Base-by-base conservation (phyloP, 148 eudicot species). In the Nepenthes gracilis region DNA sequence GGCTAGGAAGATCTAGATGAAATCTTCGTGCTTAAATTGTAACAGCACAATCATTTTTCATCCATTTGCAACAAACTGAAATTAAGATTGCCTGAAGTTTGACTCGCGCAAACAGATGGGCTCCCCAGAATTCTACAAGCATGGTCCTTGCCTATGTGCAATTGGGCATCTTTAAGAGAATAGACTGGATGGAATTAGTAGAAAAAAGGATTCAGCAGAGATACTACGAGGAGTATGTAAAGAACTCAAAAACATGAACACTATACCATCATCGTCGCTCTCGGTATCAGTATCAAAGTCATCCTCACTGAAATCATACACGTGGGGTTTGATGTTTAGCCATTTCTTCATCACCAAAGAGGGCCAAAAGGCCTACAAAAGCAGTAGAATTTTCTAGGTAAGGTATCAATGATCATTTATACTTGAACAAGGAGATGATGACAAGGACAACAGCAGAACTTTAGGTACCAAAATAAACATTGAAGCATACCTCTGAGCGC, bases 271-370 rank as follows among this genome's bases (percentile, higher is more conserved):
- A 78, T 87, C 97, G 51, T 91, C 96, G 12, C 96, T 91, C 74
- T 88, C 97, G 34, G 75, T 80, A 55, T 87, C 95, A 33, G 93
- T 80, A 65, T 88, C 96, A 52, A 80, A 81, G 73, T 91, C 97
- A 72, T 91, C 97, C 69, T 85, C 96, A 33, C 97, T 91, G 54
- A 91, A 91, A 68, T 91, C 97, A 71, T 75, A 43, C 68, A 76
- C 80, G 67, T 87, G 78, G 4, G 97, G 93, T 56, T 80, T 74
- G 43, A 91, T 87, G 70, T 91, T 91, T 14, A 91, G 85, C 97
- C 96, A 91, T 78, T 91, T 91, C 74, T 91, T 91, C 97, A 85
- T 85, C 65, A 91, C 82, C 62, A 87, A 47, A 9, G 97, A 88
- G 0, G 96, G 93, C 97, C 96, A 88, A 70, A 83, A 91, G 12